Base-by-base conservation (phyloP, 805 yeast genomes). In the Starmerella apicola region DNA sequence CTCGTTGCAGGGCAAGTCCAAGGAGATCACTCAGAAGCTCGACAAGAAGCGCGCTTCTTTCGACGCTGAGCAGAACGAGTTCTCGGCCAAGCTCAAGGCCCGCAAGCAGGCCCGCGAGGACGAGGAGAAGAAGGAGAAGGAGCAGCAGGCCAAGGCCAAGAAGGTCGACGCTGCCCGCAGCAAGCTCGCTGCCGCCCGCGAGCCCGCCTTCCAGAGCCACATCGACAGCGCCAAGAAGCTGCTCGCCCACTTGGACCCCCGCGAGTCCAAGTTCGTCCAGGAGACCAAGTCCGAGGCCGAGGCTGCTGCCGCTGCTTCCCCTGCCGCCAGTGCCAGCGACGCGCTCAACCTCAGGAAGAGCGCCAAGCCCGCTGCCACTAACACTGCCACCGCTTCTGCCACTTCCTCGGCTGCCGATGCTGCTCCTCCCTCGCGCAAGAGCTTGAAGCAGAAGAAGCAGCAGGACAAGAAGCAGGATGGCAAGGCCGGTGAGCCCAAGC, bases 161-260 rank as follows among this genome's bases (percentile, higher is more conserved):
- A 65, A 71, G 58, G 70, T 69, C 62, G 75, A 69, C 53, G 80
- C 78, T 41, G 83, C 82, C 52, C 68, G 72, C 55, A 74, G 74
- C 55, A 73, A 81, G 66, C 71, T 75, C 38, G 81, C 75, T 47
- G 85, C 85, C 34, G 74, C 81, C 21, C 61, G 63, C 32, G 63
- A 64, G 51, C 95, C 97, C 22, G 97, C 96, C 21, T 86, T 80
- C 64, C 74, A 78, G 43, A 64, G 64, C 33, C 94, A 91, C 64
- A 78, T 88, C 53, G 69, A 70, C 50, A 67, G 78, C 47, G 81
- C 91, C 54, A 82, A 85, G 61, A 65, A 71, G 40, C 68, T 85
- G 57, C 68, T 86, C 58, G 56, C 64, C 27, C 73, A 73, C 62
- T 82, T 91, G 52, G 94, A 85, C 57, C 91, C 93, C 51, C 57